These are phyloP conservation scores for Nicotiana noctiflora DNA, from an alignment of 257 asterid genomes.

Conservation along the genomic window DNA sequence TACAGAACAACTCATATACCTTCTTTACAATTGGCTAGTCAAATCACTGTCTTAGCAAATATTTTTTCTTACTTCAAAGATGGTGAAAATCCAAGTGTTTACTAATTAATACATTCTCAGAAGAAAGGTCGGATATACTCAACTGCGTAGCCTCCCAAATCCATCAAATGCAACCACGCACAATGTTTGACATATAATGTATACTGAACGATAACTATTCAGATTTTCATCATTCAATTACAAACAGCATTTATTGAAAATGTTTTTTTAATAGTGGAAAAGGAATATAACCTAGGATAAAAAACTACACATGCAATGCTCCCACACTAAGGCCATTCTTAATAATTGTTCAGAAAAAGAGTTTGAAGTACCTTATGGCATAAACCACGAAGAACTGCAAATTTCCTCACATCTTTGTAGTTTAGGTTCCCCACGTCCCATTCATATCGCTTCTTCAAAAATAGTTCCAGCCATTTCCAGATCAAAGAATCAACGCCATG, in stretches of 20 bases:
- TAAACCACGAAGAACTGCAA: slow-evolving; percentile 86
- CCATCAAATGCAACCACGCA: neutral
- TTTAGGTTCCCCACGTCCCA: slow-evolving; percentile 64
- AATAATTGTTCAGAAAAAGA: slow-evolving; percentile 5
- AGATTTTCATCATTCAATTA: neutral
- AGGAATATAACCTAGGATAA: neutral
- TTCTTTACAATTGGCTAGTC: neutral
- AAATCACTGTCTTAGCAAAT: neutral
- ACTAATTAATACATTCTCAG: neutral
- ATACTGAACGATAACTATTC: neutral
- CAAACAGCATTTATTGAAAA: neutral
- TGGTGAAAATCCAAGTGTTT: neutral
- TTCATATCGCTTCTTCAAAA: slow-evolving; percentile 75
- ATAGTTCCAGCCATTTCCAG: slow-evolving; percentile 87
- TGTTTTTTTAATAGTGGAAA: neutral
- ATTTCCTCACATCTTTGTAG: slow-evolving; percentile 74
- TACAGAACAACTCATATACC: neutral
- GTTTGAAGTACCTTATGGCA: slow-evolving; percentile 73
- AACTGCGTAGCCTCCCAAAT: neutral
- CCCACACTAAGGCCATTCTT: neutral
- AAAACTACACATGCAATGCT: neutral
- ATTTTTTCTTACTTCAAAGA: neutral
- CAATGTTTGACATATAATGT: neutral
- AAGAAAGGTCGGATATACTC: neutral
- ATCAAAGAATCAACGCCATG: slow-evolving; percentile 59